phyloP scores from a whole-genome alignment of 2,329 filamentous ascomycete genomes.

The Sporothrix sp. region DNA sequence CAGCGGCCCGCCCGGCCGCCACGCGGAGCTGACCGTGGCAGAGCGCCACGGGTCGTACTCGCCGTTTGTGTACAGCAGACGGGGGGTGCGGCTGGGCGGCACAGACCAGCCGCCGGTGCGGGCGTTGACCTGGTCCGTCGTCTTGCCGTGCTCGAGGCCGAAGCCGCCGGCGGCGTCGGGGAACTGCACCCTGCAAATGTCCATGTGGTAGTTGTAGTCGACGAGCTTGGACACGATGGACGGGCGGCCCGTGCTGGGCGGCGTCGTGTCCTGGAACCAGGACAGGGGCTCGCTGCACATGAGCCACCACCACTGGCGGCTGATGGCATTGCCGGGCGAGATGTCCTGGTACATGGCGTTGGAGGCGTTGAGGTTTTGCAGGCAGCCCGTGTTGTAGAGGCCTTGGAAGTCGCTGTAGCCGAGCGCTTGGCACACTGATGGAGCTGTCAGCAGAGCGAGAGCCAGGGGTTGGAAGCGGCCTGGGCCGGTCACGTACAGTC shows the following conservation, averaged over 20 bases:
- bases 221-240: conserved; percentile 33
- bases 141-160: conserved; percentile 26
- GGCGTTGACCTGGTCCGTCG: conserved; percentile 26
- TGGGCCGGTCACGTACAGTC: conserved; percentile 18
- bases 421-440: conserved; percentile 31
- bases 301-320: conserved; percentile 48
- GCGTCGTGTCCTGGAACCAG: conserved; percentile 37
- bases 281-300: conserved; percentile 41
- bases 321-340: conserved; percentile 29
- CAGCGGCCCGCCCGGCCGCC: conserved; percentile 30
- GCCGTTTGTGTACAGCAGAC: conserved; percentile 32
- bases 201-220: conserved; percentile 29
- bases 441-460: neutral
- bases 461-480: neutral
- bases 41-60: conserved; percentile 33
- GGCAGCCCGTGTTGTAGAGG: conserved; percentile 37
- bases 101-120: conserved; percentile 32
- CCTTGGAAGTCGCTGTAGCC: conserved; percentile 22
- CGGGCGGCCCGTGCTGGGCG: conserved; percentile 27
- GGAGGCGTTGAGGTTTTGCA: conserved; percentile 34
- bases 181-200: conserved; percentile 38
- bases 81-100: conserved; percentile 23
- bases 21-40: conserved; percentile 28
- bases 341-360: conserved; percentile 32
- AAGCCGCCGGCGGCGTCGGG: conserved; percentile 26